Percentiles rank a stretch among this genome's conserved stretches.
Evolutionary conservation across 208 protist genomes (phyloP).

Genomic region (Naegleria gruberi): DNA sequence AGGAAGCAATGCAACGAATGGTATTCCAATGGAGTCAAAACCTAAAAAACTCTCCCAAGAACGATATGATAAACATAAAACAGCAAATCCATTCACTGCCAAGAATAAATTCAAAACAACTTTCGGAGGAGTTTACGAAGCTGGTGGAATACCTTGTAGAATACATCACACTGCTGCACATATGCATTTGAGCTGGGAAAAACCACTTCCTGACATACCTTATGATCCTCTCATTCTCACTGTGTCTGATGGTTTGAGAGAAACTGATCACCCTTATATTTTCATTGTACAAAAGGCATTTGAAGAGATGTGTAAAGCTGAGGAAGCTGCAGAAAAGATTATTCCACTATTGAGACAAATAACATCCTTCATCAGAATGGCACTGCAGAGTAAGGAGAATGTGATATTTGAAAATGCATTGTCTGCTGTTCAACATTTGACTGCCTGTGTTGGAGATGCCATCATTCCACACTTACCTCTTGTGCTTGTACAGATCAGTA

Average conservation of each 20-base stretch:
- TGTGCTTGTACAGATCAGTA: background rate
- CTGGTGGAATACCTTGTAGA: background rate
- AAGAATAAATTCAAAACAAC: background rate
- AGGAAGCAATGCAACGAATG: too few species aligned
- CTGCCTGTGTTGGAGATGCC: background rate
- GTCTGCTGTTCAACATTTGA: background rate
- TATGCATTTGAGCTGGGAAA: background rate
- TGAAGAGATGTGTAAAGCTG: background rate
- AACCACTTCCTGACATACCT: background rate
- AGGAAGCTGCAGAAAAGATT: background rate
- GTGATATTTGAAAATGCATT: background rate
- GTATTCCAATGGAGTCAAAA: background rate
- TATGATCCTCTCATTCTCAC: background rate
- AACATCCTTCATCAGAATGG: background rate
- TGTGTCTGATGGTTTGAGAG: background rate
- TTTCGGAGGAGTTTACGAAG: background rate
- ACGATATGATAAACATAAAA: background rate
- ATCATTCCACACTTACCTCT: background rate
- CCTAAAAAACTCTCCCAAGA: background rate
- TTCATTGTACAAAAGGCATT: background rate
- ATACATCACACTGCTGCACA: background rate
- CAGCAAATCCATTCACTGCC: background rate
- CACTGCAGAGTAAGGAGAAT: background rate
- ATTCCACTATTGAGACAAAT: background rate
- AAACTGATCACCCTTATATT: background rate